Conservation (phyloP, 768 basidiomycete genomes). For the Amanita polypyramis region DNA sequence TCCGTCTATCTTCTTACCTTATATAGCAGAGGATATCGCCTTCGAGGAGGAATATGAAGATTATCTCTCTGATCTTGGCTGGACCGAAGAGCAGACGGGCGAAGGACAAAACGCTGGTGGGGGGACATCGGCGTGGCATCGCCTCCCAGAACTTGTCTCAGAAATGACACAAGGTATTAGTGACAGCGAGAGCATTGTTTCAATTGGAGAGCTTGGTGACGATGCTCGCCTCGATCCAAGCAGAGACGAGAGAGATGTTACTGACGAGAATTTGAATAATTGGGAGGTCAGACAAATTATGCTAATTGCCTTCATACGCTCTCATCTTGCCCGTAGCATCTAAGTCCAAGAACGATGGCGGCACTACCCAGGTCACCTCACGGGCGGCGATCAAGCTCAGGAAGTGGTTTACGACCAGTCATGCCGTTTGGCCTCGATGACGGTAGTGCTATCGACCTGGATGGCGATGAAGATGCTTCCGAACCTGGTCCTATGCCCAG, state of each 20-base stretch:
- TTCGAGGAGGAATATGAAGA: slow-evolving; percentile 98
- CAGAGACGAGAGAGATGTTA: slow-evolving; percentile 49
- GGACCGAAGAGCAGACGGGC: slow-evolving; percentile 45
- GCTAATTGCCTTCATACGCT: neutral
- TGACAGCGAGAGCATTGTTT: slow-evolving; percentile 88
- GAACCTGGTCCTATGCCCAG: slow-evolving; percentile 71
- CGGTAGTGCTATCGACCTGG: slow-evolving; percentile 57
- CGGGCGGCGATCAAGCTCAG: slow-evolving; percentile 77
- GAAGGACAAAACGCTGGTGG: slow-evolving; percentile 23
- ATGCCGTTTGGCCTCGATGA: slow-evolving; percentile 66
- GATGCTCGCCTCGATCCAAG: slow-evolving; percentile 57
- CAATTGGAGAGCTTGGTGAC: slow-evolving; percentile 82
- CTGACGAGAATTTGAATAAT: slow-evolving; percentile 82
- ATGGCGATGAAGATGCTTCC: slow-evolving; percentile 63
- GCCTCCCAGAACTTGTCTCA: slow-evolving; percentile 66
- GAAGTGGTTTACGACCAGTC: slow-evolving; percentile 76
- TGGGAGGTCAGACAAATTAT: slow-evolving; percentile 69
- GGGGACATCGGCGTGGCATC: slow-evolving; percentile 66
- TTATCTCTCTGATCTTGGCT: slow-evolving; percentile 81
- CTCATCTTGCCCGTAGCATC: slow-evolving; percentile 46
- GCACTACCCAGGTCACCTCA: slow-evolving; percentile 88
- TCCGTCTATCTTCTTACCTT: slow-evolving; percentile 77
- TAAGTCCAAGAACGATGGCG: slow-evolving; percentile 94
- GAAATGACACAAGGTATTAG: slow-evolving; percentile 84
- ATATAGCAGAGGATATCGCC: slow-evolving; percentile 87